Percentiles rank a stretch among this genome's conserved stretches.
These are phyloP conservation scores for Dactylellina leptospora DNA, from an alignment of 2,329 filamentous ascomycete genomes.

Conservation along the genomic window DNA sequence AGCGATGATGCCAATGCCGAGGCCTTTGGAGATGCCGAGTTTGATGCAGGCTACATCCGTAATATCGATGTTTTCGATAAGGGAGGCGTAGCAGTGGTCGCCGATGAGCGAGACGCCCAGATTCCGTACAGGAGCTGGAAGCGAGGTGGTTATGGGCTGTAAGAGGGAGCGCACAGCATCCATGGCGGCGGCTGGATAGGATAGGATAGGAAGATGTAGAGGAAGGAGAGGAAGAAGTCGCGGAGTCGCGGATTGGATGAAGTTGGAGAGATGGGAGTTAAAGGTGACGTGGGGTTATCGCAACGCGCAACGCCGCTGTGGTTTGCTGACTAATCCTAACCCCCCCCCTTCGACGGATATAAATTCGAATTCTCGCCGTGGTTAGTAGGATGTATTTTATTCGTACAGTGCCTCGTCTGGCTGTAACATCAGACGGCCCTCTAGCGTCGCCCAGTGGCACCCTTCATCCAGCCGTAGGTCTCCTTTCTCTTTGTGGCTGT, in stretches of 20 bases:
- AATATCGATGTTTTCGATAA: conserved; percentile 85
- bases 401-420: conserved; percentile 4
- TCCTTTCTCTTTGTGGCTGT: background rate
- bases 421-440: conserved; percentile 14
- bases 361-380: background rate
- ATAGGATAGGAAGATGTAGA: background rate
- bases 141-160: conserved; percentile 74
- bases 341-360: background rate
- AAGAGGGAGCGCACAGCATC: conserved; percentile 70
- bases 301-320: conserved; percentile 33
- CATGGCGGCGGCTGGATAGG: conserved; percentile 63
- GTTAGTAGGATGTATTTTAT: background rate
- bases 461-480: background rate
- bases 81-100: conserved; percentile 80
- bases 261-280: conserved; percentile 10
- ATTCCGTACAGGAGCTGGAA: conserved; percentile 78
- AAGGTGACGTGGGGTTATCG: conserved; percentile 49
- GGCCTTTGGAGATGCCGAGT: conserved; percentile 86
- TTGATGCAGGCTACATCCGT: conserved; percentile 81
- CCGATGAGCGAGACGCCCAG: conserved; percentile 82
- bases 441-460: conserved; percentile 5
- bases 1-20: conserved; percentile 91
- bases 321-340: conserved; percentile 19
- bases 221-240: background rate
- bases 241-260: background rate